Evolutionary conservation across 495 filamentous ascomycete species (phyloP), one percentile per base, ranked within the genome.

Genomic region (Penicillium nucicola): DNA sequence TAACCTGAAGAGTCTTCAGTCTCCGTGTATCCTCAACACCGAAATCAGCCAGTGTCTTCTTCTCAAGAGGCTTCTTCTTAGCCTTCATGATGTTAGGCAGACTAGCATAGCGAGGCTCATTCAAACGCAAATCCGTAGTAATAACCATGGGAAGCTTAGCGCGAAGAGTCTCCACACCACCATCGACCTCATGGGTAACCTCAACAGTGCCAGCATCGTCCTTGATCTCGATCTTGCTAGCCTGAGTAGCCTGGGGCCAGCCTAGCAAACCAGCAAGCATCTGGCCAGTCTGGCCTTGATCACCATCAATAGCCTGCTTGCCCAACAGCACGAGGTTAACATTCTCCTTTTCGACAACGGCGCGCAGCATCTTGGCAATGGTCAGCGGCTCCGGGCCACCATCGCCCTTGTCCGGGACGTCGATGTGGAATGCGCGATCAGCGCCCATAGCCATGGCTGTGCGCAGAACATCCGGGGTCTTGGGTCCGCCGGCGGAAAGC

Each of bases 21-120:
- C 92, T 76, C 67, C 75, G 84, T 69, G 76, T 76, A 42, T 82
- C 77, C 62, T 89, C 84, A 8, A 91, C 78, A 0, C 88, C 90
- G 67, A 84, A 86, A 66, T 97, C 92, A 42, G 68, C 81, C 66
- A 95, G 64, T 40, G 75, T 88, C 81, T 88, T 87, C 86, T 95
- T 97, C 69, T 90, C 89, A 58, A 98, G 61, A 59, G 87, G 86
- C 84, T 97, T 98, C 88, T 97, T 98, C 87, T 97, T 97, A 46
- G 93, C 93, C 84, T 97, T 97, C 95, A 98, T 98, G 51, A 98
- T 97, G 71, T 97, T 97, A 58, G 90, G 92, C 78, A 98, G 66
- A 68, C 83, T 95, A 43, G 91, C 92, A 72, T 97, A 98, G 43
- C 95, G 73, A 47, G 93, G 95, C 81, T 95, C 88, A 67, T 98